phyloP scores from a whole-genome alignment of 257 asterid genomes.

The Eustoma russellianum region DNA sequence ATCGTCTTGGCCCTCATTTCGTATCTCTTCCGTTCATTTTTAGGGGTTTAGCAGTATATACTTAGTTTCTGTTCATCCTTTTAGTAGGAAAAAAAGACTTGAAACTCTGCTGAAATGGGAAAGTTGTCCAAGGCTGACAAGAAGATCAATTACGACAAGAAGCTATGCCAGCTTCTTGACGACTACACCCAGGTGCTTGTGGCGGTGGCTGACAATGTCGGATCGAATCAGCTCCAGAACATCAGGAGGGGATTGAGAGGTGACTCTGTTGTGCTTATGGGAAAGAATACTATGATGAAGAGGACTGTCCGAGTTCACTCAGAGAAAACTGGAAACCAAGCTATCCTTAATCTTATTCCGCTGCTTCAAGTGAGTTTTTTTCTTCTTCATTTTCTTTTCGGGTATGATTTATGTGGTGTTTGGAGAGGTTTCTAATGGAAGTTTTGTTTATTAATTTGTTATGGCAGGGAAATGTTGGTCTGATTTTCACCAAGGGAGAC shows the following conservation, averaged over 20 bases:
- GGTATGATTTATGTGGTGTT: background rate
- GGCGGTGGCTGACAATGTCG: conserved; percentile 78
- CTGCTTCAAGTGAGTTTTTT: conserved; percentile 58
- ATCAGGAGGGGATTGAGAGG: conserved; percentile 74
- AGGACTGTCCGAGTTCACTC: conserved; percentile 63
- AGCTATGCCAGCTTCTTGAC: conserved; percentile 72
- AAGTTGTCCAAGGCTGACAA: conserved; percentile 63
- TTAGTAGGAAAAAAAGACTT: background rate
- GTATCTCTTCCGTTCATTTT: conserved; percentile 34
- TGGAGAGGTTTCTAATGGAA: too few species aligned
- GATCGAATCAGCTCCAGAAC: conserved; percentile 78
- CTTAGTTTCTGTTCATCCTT: background rate
- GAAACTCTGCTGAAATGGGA: conserved; percentile 36
- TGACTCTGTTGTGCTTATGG: conserved; percentile 82
- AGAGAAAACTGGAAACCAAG: conserved; percentile 63
- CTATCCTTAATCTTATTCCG: conserved; percentile 67
- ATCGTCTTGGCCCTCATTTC: conserved; percentile 77
- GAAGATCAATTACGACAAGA: conserved; percentile 67
- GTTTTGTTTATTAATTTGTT: background rate
- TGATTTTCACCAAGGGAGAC: conserved; percentile 95
- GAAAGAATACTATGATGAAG: conserved; percentile 98
- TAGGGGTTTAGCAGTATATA: conserved; percentile 21
- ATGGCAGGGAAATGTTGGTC: conserved; percentile 80
- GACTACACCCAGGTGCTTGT: conserved; percentile 69
- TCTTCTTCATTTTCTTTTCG: background rate